These are phyloP conservation scores for Skeletonema grethae DNA, from an alignment of 108 stramenopile genomes.

Conservation along the genomic window DNA sequence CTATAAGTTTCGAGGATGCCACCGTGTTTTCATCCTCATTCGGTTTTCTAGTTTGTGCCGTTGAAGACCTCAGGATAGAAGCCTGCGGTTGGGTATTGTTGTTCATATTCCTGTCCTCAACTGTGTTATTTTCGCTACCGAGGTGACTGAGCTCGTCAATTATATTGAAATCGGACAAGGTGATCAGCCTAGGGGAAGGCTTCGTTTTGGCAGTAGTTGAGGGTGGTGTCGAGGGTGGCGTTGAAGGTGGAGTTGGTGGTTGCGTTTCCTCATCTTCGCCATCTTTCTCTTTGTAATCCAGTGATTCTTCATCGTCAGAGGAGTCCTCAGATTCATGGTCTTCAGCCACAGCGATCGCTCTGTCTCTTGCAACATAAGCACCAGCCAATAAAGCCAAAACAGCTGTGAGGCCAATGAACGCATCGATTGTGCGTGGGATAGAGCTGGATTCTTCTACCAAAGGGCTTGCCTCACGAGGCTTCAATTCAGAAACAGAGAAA, in stretches of 20 bases:
- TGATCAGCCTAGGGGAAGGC: not conserved
- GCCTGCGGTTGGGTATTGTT: not conserved
- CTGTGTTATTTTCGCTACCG: not conserved
- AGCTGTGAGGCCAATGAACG: not conserved
- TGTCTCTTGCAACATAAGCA: not conserved
- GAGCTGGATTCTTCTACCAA: not conserved
- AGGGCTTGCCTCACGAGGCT: not conserved
- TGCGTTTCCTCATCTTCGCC: not conserved
- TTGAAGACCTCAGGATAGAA: not conserved
- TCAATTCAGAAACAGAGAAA: not conserved
- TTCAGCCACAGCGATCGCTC: not conserved
- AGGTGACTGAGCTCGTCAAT: not conserved
- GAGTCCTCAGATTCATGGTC: not conserved
- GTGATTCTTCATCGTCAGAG: not conserved
- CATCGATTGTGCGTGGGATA: not conserved
- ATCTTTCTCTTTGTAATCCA: not conserved
- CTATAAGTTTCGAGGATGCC: not conserved
- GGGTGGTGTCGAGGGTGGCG: not conserved
- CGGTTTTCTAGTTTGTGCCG: not conserved
- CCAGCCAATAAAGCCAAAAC: not conserved
- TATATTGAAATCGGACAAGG: conserved; percentile 1
- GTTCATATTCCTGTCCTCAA: not conserved
- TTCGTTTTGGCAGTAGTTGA: too few relatives aligned
- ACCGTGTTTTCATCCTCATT: not conserved
- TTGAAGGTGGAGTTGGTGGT: not conserved